A percentile compares a stretch with the other conserved stretches of the same genome.
phyloP scores from a whole-genome alignment of 2,329 filamentous ascomycete genomes.

The Colletotrichum nymphaeae region DNA sequence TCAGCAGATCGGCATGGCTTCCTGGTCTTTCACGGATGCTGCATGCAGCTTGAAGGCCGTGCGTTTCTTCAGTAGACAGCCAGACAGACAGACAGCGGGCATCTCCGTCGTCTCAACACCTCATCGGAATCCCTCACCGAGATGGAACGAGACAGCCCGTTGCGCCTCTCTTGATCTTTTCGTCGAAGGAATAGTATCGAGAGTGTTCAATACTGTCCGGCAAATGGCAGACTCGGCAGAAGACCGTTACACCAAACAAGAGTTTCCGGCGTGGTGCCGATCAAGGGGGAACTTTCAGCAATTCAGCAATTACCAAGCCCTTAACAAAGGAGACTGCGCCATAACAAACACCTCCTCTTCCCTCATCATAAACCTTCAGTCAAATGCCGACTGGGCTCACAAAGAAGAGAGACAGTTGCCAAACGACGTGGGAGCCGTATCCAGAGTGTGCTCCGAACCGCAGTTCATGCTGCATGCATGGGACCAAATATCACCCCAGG shows the following conservation, averaged over 20 bases:
- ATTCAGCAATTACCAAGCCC: not conserved
- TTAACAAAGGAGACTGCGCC: not conserved
- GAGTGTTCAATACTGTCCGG: not conserved
- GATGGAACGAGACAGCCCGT: not conserved
- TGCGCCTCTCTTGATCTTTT: not conserved
- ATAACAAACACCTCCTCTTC: not conserved
- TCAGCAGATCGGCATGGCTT: constrained; percentile 7
- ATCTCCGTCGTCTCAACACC: not conserved
- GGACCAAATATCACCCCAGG: not conserved
- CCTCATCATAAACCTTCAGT: not conserved
- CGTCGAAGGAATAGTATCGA: not conserved
- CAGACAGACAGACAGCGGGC: not conserved
- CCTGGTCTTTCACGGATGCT: not conserved
- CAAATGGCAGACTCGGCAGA: not conserved
- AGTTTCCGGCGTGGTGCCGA: not conserved
- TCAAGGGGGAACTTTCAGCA: not conserved
- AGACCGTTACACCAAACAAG: not conserved
- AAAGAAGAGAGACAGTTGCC: not conserved
- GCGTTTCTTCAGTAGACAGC: not conserved
- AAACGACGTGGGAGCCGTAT: constrained; percentile 3
- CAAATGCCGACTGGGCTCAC: not conserved
- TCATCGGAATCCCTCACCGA: not conserved
- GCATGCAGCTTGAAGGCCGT: constrained; percentile 10
- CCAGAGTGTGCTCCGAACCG: not conserved
- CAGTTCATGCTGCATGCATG: constrained; percentile 15